Base-by-base conservation (phyloP, 2,329 filamentous ascomycete species). In the Pseudocercospora cruenta region DNA sequence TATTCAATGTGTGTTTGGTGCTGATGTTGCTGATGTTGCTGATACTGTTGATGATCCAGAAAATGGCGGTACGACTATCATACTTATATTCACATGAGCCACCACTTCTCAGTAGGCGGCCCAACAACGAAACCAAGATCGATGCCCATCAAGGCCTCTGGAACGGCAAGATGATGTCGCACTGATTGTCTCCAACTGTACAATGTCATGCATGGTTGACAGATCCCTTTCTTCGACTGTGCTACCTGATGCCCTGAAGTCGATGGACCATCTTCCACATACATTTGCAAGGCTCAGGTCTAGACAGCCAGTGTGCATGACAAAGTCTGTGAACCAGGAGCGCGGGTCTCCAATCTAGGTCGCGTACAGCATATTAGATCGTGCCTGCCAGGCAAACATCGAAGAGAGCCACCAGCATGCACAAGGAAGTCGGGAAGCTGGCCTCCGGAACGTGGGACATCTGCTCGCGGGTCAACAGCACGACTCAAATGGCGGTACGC, bases 101-200 rank as follows among this genome's bases (percentile, higher is more conserved):
- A 19, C 36, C 36, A 12, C 14, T 43, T 31, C 36, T 59, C 60
- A 43, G 51, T 49, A 31, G 39, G 14, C n/a, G 24, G 36, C 21
- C 19, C n/a, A 54, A 47, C 53, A n/a, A 39, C 26, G 39, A n/a
- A 9, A 12, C 26, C 53, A 10, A 28, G 10, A 33, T 21, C 26
- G 16, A 31, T 31, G 14, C 26, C 51, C 65, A 67, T 69, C 66
- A 64, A 47, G 58, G 62, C 22, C n/a, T 22, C 53, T 64, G 67
- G 66, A 67, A 69, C 65, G 47, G 24, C 45, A 36, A 49, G 49
- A 45, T 57, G 33, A 51, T 39, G 69, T 70, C 47, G 69, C 63
- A 69, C 69, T 70, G 65, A 67, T 70, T 70, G 69, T 67, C 58
- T 45, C 55, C 24, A 31, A 7, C 22, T 55, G 55, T 58, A 33